Evolutionary conservation across 2,329 filamentous ascomycete genomes (phyloP), one percentile per base, ranked within the genome.

Genomic region (Ploettnerulaceae sp.): DNA sequence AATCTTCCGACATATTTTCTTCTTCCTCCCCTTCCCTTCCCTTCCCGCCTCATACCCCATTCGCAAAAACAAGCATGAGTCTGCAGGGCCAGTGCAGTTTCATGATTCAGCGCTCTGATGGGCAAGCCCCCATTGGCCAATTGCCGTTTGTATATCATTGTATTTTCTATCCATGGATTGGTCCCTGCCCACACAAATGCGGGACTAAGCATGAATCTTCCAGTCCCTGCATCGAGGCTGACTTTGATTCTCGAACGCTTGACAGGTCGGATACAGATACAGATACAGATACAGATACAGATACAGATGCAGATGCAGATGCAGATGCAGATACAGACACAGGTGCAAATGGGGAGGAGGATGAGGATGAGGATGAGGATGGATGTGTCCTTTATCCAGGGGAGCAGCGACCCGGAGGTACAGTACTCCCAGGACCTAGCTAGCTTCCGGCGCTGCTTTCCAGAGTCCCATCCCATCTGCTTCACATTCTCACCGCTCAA

Each of bases 401-500:
- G n/a, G n/a, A n/a, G n/a, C n/a, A n/a, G n/a, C n/a, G n/a, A n/a
- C n/a, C n/a, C n/a, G n/a, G n/a, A n/a, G n/a, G n/a, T n/a, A n/a
- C n/a, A n/a, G n/a, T n/a, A 29, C 29, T n/a, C 32, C 29, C 43
- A 48, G 47, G 45, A 41, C 46, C 48, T 40, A 33, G 45, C 20
- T n/a, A n/a, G n/a, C n/a, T n/a, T 24, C 9, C 34, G 42, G 26
- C 24, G 42, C 32, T 18, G 22, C n/a, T 22, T 41, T 31, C 39
- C 36, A 39, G 25, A 35, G 22, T 26, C 18, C 32, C 35, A 35
- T 25, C 32, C 28, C 26, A 33, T 42, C 22, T 28, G 32, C 35
- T 28, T 45, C 33, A 29, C 24, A 53, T 49, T 49, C 49, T 60
- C 60, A 63, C 61, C 61, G 59, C 61, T 61, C 59, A 59, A 61